Evolutionary conservation across 2,329 filamentous ascomycete genomes (phyloP).

Genomic region (Elsinoe batatas): DNA sequence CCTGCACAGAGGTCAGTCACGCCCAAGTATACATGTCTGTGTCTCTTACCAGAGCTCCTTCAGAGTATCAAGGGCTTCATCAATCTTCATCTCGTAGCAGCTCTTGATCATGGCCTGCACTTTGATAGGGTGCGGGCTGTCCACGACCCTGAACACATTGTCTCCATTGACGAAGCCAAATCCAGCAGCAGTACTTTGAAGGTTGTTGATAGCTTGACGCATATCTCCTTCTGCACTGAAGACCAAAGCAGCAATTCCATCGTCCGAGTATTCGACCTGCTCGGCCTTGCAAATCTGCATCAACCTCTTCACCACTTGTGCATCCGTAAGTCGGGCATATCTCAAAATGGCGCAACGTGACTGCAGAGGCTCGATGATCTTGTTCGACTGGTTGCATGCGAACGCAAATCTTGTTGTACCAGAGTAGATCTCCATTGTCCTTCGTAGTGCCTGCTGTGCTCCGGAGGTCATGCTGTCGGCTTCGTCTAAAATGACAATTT

Average conservation of each 20-base stretch:
- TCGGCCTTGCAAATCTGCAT: conserved; percentile 90
- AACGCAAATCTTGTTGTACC: conserved; percentile 95
- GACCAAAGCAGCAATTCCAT: conserved; percentile 88
- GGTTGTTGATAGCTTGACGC: conserved; percentile 97
- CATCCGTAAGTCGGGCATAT: conserved; percentile 85
- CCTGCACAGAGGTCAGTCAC: conserved; percentile 29
- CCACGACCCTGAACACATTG: conserved; percentile 96
- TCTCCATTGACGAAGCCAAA: conserved; percentile 97
- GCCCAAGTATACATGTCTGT: background rate
- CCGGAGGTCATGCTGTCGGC: conserved; percentile 95
- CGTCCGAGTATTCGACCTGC: conserved; percentile 80
- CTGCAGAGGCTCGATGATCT: conserved; percentile 98
- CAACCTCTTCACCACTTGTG: conserved; percentile 80
- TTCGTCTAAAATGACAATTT: conserved; percentile 94
- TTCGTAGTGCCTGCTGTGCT: conserved; percentile 84
- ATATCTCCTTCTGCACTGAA: conserved; percentile 98
- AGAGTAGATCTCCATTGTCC: conserved; percentile 98
- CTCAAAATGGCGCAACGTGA: conserved; percentile 92
- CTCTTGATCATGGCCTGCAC: conserved; percentile 98
- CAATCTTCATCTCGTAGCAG: conserved; percentile 85
- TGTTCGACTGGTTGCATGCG: conserved; percentile 97
- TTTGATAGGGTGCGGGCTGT: conserved; percentile 94
- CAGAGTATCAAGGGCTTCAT: conserved; percentile 73
- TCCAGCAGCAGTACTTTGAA: conserved; percentile 85
- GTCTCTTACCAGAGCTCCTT: conserved; percentile 72